A percentile compares a stretch with the other conserved stretches of the same genome.
Conservation (phyloP, 768 basidiomycete genomes). For the Boletus subparvulus region DNA sequence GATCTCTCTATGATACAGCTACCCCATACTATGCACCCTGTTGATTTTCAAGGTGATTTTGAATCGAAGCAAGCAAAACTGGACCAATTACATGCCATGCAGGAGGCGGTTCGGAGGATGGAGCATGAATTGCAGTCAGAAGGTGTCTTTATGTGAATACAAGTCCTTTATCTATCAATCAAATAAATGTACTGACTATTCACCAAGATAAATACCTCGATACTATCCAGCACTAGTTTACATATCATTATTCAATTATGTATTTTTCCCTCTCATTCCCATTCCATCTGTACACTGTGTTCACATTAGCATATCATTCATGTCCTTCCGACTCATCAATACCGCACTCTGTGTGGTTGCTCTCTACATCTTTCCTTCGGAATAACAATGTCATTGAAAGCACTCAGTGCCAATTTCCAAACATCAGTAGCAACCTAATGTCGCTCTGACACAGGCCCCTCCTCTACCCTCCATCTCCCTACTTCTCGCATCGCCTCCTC, state of each 20-base stretch:
- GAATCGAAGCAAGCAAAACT: slow-evolving; percentile 18
- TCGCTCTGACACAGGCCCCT: slow-evolving; percentile 60
- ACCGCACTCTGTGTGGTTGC: not conserved
- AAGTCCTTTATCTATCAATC: too few species aligned
- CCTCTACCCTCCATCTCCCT: slow-evolving; percentile 84
- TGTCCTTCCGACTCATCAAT: not conserved
- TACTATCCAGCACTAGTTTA: not conserved
- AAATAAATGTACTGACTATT: not conserved
- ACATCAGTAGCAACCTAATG: slow-evolving; percentile 42
- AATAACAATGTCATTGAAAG: slow-evolving; percentile 2
- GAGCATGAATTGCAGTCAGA: slow-evolving; percentile 33
- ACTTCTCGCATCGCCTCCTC: slow-evolving; percentile 85
- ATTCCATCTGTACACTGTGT: not conserved
- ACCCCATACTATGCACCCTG: not conserved
- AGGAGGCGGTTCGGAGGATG: slow-evolving; percentile 35
- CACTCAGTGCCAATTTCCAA: not conserved
- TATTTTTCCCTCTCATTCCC: slow-evolving; percentile 4
- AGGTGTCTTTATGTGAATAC: slow-evolving; percentile 14
- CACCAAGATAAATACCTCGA: slow-evolving; percentile 4
- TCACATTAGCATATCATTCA: not conserved
- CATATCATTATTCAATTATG: slow-evolving; percentile 22
- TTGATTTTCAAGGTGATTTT: not conserved
- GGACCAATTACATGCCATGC: slow-evolving; percentile 28
- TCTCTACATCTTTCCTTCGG: not conserved
- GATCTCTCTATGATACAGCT: slow-evolving; percentile 29